Conservation (phyloP, 768 basidiomycete genomes). For the Lactarius sanguifluus region DNA sequence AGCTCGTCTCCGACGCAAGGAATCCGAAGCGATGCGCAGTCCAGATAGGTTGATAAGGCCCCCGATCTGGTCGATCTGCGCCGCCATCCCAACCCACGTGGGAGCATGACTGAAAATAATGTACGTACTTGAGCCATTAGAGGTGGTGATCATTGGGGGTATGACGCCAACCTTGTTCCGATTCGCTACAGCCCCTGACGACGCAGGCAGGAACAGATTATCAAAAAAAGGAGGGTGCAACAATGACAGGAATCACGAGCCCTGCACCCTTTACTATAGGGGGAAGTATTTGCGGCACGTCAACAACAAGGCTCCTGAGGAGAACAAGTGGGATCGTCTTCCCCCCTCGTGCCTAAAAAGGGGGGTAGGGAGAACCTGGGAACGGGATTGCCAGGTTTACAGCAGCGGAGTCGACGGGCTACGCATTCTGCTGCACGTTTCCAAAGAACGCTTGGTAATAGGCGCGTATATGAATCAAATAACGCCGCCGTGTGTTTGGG, state of each 20-base stretch:
- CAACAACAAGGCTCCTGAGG: constrained; percentile 16
- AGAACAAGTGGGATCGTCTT: constrained; percentile 20
- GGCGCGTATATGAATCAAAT: constrained; percentile 16
- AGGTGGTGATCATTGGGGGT: background rate
- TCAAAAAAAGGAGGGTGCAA: constrained; percentile 2
- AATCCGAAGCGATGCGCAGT: constrained; percentile 14
- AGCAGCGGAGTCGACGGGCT: constrained; percentile 15
- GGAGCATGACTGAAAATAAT: background rate
- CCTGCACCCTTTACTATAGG: constrained; percentile 5
- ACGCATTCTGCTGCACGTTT: constrained; percentile 24
- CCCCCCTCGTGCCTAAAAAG: constrained; percentile 26
- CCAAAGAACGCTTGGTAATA: constrained; percentile 21
- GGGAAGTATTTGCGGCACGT: constrained; percentile 17
- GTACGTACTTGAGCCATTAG: background rate
- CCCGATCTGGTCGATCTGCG: constrained; percentile 28
- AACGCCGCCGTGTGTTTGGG: constrained; percentile 8
- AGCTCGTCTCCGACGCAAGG: constrained; percentile 25
- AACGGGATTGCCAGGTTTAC: constrained; percentile 9
- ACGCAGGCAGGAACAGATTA: constrained; percentile 1
- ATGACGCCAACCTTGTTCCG: constrained; percentile 9
- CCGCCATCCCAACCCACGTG: constrained; percentile 11
- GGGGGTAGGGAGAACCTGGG: constrained; percentile 7
- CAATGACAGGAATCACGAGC: background rate
- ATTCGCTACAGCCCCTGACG: constrained; percentile 16
- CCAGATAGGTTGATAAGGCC: constrained; percentile 27